A percentile compares a stretch with the other conserved stretches of the same genome.
phyloP scores from a whole-genome alignment of 2,329 filamentous ascomycete species.

The Cytospora leucostoma region DNA sequence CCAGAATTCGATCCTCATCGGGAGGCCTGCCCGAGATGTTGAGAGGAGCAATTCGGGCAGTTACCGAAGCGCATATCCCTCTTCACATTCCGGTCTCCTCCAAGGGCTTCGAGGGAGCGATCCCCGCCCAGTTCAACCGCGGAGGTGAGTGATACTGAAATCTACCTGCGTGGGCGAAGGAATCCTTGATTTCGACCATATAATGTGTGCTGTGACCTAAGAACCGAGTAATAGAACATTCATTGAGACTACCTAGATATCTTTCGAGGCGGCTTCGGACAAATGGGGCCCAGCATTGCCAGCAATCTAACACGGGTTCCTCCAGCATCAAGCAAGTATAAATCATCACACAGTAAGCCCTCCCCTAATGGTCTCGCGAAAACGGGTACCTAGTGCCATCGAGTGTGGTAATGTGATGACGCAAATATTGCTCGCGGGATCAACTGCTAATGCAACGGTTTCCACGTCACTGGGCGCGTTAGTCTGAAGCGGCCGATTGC shows the following conservation, averaged over 20 bases:
- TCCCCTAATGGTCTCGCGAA: no score
- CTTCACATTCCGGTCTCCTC: background rate
- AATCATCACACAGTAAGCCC: no score
- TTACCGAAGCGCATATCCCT: background rate
- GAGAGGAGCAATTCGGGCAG: background rate
- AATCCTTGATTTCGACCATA: background rate
- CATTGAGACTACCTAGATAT: no score
- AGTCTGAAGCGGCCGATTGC: background rate
- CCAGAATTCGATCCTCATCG: background rate
- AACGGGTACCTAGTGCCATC: no score
- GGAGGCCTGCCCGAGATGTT: background rate
- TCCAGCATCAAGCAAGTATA: no score
- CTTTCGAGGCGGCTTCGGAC: no score
- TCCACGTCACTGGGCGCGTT: background rate
- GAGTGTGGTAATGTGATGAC: background rate
- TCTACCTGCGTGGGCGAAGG: no score
- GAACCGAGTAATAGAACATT: background rate
- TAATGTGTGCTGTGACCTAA: background rate
- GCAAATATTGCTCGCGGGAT: background rate
- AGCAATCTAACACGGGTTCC: no score
- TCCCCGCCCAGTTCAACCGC: background rate
- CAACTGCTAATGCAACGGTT: background rate
- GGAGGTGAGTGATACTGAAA: background rate
- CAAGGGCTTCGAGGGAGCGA: background rate
- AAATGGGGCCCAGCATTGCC: no score